Evolutionary conservation across 495 filamentous ascomycete genomes (phyloP).

Genomic region (Immersiella caudata): DNA sequence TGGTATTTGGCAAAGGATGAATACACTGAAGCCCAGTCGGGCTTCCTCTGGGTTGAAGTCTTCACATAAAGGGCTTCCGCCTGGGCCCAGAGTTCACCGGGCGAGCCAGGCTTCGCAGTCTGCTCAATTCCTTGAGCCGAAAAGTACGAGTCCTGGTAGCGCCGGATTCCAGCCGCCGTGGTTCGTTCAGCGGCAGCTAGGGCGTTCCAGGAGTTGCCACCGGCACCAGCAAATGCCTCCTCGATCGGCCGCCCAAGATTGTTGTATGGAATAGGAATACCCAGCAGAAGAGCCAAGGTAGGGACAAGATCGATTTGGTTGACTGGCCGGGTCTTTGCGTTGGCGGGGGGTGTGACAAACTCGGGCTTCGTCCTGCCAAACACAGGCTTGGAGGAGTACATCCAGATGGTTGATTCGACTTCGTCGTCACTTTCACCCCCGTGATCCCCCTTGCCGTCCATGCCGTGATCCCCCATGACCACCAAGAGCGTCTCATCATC

Average conservation of each 20-base stretch:
- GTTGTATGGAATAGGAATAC: slow-evolving; percentile 93
- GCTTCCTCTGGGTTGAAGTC: slow-evolving; percentile 28
- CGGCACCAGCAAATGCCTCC: slow-evolving; percentile 79
- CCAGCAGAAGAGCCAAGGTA: slow-evolving; percentile 82
- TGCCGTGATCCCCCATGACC: slow-evolving; percentile 97
- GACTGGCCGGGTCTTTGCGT: slow-evolving; percentile 78
- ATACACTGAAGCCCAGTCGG: slow-evolving; percentile 49
- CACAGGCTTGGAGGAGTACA: slow-evolving; percentile 84
- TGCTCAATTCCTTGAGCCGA: slow-evolving; percentile 64
- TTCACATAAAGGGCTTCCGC: slow-evolving; percentile 41
- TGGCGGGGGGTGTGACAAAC: slow-evolving; percentile 64
- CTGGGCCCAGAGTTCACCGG: slow-evolving; percentile 59
- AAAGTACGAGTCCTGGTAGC: slow-evolving; percentile 72
- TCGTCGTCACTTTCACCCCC: slow-evolving; percentile 96
- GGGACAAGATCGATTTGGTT: slow-evolving; percentile 96
- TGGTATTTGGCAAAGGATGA: slow-evolving; percentile 73
- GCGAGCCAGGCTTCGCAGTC: slow-evolving; percentile 56
- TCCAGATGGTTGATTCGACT: slow-evolving; percentile 92
- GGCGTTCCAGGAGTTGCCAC: slow-evolving; percentile 70
- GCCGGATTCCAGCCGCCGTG: slow-evolving; percentile 82
- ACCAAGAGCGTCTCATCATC: slow-evolving; percentile 88
- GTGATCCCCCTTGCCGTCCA: slow-evolving; percentile 97
- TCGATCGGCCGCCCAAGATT: slow-evolving; percentile 95
- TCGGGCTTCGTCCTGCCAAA: slow-evolving; percentile 77
- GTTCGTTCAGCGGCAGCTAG: slow-evolving; percentile 74